These are phyloP conservation scores for Naganishia kalamii DNA, from an alignment of 768 basidiomycete species.

Conservation along the genomic window DNA sequence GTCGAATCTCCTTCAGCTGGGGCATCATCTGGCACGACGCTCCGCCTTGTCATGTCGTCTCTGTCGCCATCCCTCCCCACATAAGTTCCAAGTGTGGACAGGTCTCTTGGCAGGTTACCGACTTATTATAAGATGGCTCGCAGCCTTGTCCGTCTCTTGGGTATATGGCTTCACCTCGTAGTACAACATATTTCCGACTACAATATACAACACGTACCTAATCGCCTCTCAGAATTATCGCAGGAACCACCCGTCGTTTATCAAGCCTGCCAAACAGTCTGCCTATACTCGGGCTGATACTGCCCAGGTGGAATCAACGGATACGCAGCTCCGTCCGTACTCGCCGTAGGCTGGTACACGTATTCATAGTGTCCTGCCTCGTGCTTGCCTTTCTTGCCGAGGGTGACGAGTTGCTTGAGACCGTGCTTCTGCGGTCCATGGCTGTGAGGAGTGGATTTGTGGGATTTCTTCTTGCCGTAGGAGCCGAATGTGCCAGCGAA, in stretches of 20 bases:
- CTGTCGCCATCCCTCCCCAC: too few species aligned
- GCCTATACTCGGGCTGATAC: background rate
- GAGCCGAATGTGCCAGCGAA: slow-evolving; percentile 12
- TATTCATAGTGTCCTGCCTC: background rate
- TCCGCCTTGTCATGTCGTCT: too few species aligned
- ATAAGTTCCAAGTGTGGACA: too few species aligned
- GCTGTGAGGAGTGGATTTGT: background rate
- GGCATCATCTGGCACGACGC: too few species aligned
- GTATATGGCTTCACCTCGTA: too few species aligned
- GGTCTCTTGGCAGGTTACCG: too few species aligned
- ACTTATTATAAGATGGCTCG: too few species aligned
- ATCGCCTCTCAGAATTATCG: background rate
- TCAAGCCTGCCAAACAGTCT: background rate
- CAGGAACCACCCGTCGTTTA: too few species aligned
- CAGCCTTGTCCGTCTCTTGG: too few species aligned
- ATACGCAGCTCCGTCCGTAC: background rate
- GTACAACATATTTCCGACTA: background rate
- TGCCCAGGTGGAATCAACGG: background rate
- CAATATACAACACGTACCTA: background rate
- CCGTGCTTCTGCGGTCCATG: background rate
- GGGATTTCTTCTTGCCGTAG: background rate
- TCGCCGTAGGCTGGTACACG: background rate
- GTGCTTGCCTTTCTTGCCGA: background rate
- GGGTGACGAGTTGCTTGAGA: background rate
- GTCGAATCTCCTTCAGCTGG: too few species aligned